phyloP scores from a whole-genome alignment of 495 filamentous ascomycete genomes.

The Neurospora sp. region DNA sequence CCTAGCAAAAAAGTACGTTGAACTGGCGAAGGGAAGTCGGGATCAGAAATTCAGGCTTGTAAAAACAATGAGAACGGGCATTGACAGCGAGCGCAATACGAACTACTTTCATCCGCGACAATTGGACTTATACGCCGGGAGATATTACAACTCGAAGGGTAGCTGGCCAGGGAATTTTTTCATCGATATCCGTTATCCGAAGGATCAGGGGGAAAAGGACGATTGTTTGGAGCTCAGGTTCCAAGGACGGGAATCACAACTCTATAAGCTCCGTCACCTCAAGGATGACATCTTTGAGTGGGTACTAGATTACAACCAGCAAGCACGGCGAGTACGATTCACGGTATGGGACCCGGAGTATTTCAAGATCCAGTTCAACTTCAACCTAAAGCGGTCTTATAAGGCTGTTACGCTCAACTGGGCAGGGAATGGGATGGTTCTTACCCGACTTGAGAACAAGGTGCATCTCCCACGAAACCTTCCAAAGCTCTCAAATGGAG shows the following conservation, averaged over 20 bases:
- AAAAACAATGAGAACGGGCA: not conserved
- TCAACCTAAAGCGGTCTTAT: not conserved
- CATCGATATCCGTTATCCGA: constrained; percentile 1
- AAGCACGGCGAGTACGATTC: not conserved
- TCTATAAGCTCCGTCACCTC: constrained; percentile 5
- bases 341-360: not conserved
- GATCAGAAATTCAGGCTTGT: not conserved
- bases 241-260: not conserved
- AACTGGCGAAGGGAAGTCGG: not conserved
- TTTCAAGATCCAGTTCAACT: not conserved
- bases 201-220: not conserved
- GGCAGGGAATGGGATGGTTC: too few relatives aligned
- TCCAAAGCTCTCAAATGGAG: not conserved
- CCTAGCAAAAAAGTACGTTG: not conserved
- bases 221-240: constrained; percentile 1
- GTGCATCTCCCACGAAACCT: too few relatives aligned
- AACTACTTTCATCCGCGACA: not conserved
- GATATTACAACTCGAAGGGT: not conserved
- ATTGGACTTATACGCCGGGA: not conserved
- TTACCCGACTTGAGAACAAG: too few relatives aligned
- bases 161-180: not conserved
- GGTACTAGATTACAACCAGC: not conserved
- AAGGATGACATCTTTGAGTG: constrained; percentile 4
- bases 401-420: too few relatives aligned
- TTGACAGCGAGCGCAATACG: not conserved